A percentile compares a stretch with the other conserved stretches of the same genome.
Conservation (phyloP, 1,139 yeast genomes). For the Suhomyces bokatorum region DNA sequence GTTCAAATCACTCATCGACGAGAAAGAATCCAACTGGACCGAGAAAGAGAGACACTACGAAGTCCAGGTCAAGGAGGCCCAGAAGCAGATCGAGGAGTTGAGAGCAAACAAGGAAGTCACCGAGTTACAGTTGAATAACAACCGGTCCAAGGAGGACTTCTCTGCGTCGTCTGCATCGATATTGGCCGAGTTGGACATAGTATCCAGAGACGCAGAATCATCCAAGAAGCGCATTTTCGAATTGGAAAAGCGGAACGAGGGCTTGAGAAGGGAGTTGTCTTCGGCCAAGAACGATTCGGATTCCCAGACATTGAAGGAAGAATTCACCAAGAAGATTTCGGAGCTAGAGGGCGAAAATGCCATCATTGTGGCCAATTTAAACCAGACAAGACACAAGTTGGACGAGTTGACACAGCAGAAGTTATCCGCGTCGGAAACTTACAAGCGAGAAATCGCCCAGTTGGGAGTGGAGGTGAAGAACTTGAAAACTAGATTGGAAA, state of each 20-base stretch:
- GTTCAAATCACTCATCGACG: conserved; percentile 56
- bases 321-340: conserved; percentile 42
- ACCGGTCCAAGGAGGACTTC: conserved; percentile 15
- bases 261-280: conserved; percentile 65
- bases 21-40: conserved; percentile 61
- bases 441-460: conserved; percentile 49
- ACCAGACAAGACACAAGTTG: conserved; percentile 44
- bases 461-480: conserved; percentile 51
- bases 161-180: conserved; percentile 28
- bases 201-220: conserved; percentile 72
- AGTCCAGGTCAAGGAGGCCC: conserved; percentile 46
- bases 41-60: conserved; percentile 49
- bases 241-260: conserved; percentile 77
- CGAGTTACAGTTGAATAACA: conserved; percentile 45
- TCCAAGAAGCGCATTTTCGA: conserved; percentile 69
- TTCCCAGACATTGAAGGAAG: conserved; percentile 32
- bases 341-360: conserved; percentile 71
- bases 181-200: conserved; percentile 59
- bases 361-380: conserved; percentile 61
- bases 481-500: conserved; percentile 47
- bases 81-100: conserved; percentile 53
- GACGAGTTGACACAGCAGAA: conserved; percentile 36
- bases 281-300: conserved; percentile 48
- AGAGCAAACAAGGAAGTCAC: conserved; percentile 57
- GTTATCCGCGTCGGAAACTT: conserved; percentile 32